These are phyloP conservation scores for Aspergillus persii DNA, from an alignment of 2,329 filamentous ascomycete genomes.

Conservation along the genomic window DNA sequence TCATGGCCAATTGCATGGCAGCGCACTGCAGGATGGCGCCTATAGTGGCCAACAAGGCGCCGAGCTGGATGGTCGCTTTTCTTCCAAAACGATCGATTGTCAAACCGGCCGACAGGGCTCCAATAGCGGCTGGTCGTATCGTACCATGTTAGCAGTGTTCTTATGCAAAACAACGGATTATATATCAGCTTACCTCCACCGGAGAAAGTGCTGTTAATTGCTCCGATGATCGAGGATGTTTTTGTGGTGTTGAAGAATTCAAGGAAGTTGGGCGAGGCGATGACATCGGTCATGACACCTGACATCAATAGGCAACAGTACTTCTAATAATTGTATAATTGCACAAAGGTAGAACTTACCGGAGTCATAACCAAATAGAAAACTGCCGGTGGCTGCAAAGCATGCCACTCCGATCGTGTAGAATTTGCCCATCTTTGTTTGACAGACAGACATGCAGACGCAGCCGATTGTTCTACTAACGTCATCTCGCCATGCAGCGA, in stretches of 20 bases:
- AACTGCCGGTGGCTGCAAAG: conserved; percentile 12
- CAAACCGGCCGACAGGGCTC: conserved; percentile 53
- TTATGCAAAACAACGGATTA: not conserved
- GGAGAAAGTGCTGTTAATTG: conserved; percentile 63
- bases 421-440: conserved; percentile 7
- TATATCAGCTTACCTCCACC: conserved; percentile 45
- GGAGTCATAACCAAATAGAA: conserved; percentile 8
- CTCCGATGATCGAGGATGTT: conserved; percentile 55
- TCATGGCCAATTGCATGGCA: conserved; percentile 57
- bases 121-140: conserved; percentile 43
- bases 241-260: conserved; percentile 54
- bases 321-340: not conserved
- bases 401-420: conserved; percentile 11
- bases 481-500: not conserved
- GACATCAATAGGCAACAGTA: not conserved
- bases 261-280: conserved; percentile 56
- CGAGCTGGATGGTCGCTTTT: conserved; percentile 58
- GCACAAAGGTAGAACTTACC: not conserved
- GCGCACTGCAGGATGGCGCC: conserved; percentile 60
- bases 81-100: conserved; percentile 63
- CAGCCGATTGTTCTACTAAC: not conserved
- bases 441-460: too few relatives aligned
- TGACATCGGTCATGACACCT: conserved; percentile 45
- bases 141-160: conserved; percentile 4
- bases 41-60: conserved; percentile 51